A percentile compares a stretch with the other conserved stretches of the same genome.
Conservation (phyloP, 108 stramenopile genomes). For the Cyclotella cryptica region DNA sequence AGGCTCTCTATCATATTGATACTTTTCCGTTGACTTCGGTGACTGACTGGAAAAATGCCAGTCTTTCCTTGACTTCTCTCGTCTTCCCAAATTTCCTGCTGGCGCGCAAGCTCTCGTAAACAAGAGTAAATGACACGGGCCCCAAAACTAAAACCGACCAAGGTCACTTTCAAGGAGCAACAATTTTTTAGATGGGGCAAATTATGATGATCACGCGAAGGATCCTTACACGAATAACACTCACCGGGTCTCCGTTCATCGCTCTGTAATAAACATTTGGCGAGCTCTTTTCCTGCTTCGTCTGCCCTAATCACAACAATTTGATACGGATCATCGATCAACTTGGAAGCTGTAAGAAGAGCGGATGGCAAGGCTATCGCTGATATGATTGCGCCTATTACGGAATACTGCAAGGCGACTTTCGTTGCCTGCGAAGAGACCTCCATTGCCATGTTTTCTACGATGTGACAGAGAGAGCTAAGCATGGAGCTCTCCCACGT, state of each 20-base stretch:
- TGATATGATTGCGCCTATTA: constrained; percentile 60
- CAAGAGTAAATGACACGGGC: constrained; percentile 89
- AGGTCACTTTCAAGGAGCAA: constrained; percentile 59
- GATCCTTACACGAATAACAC: background rate
- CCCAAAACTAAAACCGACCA: constrained; percentile 92
- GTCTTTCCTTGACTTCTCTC: constrained; percentile 19
- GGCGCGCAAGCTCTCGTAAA: constrained; percentile 73
- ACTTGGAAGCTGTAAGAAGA: constrained; percentile 55
- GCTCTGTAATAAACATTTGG: constrained; percentile 71
- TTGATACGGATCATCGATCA: constrained; percentile 86
- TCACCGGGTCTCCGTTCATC: constrained; percentile 69
- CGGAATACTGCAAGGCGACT: constrained; percentile 58
- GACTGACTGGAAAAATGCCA: constrained; percentile 2
- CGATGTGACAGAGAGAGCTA: constrained; percentile 55
- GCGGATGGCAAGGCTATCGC: constrained; percentile 68
- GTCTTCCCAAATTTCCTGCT: constrained; percentile 73
- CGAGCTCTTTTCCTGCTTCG: constrained; percentile 87
- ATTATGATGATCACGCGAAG: background rate
- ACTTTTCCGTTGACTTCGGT: constrained; percentile 34
- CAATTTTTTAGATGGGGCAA: background rate
- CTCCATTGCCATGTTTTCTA: constrained; percentile 59
- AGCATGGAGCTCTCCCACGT: constrained; percentile 70
- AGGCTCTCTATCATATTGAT: constrained; percentile 66
- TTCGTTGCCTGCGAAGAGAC: constrained; percentile 56
- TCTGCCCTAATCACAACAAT: constrained; percentile 79